A percentile compares a stretch with the other conserved stretches of the same genome.
phyloP scores from a whole-genome alignment of 2,329 filamentous ascomycete species.

The Plenodomus biglobosus region DNA sequence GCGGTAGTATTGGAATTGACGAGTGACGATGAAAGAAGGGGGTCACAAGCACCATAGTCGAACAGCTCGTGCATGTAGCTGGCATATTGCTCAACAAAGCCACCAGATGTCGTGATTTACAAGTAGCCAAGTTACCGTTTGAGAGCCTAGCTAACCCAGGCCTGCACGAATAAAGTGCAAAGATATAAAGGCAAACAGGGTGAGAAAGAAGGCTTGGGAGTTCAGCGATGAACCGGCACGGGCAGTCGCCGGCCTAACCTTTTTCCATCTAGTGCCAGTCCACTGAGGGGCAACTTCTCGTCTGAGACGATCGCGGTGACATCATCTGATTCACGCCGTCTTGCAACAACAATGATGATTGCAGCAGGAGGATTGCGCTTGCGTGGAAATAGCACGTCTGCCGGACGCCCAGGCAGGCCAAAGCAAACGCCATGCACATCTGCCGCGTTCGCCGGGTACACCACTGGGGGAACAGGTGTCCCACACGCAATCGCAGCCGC shows the following conservation, averaged over 20 bases:
- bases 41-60: neutral
- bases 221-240: conserved; percentile 15
- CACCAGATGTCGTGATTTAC: conserved; percentile 22
- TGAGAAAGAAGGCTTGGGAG: neutral
- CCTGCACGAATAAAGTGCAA: neutral
- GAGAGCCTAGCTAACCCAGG: neutral
- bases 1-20: no score
- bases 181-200: conserved; percentile 1
- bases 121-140: conserved; percentile 3
- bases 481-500: conserved; percentile 6
- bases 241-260: conserved; percentile 10
- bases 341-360: neutral
- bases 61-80: neutral
- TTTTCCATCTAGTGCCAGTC: conserved; percentile 2
- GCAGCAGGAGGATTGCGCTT: neutral
- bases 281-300: conserved; percentile 15
- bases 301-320: conserved; percentile 11
- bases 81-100: conserved; percentile 14
- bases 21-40: neutral
- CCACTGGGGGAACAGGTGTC: conserved; percentile 5
- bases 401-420: conserved; percentile 8
- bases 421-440: neutral
- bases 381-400: neutral
- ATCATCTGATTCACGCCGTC: conserved; percentile 7
- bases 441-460: conserved; percentile 3